Conservation (phyloP, 2,329 filamentous ascomycete species). For the Chaetomium globosum region DNA sequence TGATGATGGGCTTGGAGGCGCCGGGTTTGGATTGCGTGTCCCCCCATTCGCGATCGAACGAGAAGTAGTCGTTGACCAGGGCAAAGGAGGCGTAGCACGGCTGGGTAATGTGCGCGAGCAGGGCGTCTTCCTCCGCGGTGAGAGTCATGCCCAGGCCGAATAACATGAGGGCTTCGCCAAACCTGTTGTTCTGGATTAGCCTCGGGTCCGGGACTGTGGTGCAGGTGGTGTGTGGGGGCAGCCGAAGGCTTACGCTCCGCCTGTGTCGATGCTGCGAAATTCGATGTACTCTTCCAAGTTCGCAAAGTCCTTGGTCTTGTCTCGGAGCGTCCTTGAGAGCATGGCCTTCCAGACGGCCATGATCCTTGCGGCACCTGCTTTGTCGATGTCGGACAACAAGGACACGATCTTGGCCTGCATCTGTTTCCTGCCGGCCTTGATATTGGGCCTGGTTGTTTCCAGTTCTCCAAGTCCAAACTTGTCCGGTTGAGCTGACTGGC, state of each 20-base stretch:
- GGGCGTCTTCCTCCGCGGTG: slow-evolving; percentile 20
- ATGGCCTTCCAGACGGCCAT: slow-evolving; percentile 19
- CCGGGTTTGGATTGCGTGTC: slow-evolving; percentile 13
- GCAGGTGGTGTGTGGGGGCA: no score
- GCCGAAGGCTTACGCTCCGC: not conserved
- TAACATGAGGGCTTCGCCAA: slow-evolving; percentile 25
- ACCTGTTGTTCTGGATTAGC: slow-evolving; percentile 8
- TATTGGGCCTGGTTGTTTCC: not conserved
- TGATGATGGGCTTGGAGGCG: slow-evolving; percentile 3
- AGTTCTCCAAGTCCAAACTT: not conserved
- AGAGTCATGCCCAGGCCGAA: slow-evolving; percentile 25
- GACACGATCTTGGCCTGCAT: no score
- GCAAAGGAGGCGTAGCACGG: slow-evolving; percentile 22
- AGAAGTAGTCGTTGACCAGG: slow-evolving; percentile 29
- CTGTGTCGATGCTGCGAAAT: slow-evolving; percentile 10
- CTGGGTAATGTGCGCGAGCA: slow-evolving; percentile 8
- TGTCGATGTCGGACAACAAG: not conserved
- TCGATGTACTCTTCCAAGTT: slow-evolving; percentile 8
- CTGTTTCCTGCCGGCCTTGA: not conserved
- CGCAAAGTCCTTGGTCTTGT: slow-evolving; percentile 15
- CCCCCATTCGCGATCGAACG: slow-evolving; percentile 24
- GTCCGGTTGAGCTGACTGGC: not conserved
- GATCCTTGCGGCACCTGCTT: slow-evolving; percentile 17
- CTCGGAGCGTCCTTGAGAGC: slow-evolving; percentile 18
- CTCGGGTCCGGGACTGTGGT: not conserved